Base-by-base conservation (phyloP, 2,329 filamentous ascomycete species). In the Aschersonia sp. region DNA sequence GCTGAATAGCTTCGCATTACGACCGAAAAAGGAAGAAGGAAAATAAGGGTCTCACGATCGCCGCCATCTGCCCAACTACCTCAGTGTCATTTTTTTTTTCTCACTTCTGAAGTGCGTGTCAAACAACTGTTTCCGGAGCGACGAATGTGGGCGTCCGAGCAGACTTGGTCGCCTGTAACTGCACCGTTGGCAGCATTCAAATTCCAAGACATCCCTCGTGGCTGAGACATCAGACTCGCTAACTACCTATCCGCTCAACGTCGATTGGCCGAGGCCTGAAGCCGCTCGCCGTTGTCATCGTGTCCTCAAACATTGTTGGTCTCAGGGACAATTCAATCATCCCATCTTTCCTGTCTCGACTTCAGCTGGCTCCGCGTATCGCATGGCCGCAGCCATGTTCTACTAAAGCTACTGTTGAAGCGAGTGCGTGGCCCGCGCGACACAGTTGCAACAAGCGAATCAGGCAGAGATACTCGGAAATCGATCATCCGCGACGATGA, bases 401-500 rank as follows among this genome's bases (percentile, higher is more conserved):
- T 49, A n/a, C 22, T 47, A 40, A 40, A 40, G 30, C 22, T 40
- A 39, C 29, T 40, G 44, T 35, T 12, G 12, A 5, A 14, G 10
- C 40, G 14, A 41, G 11, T 41, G 40, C 9, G 9, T 41, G 9
- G n/a, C 14, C n/a, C 29, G 30, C 10, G 22, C 45, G 32, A 35
- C 29, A 46, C n/a, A 40, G 39, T 8, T 37, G 42, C 45, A 22
- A 47, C 14, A 44, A 40, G 44, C 10, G 32, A 41, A 32, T 11
- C 31, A 41, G 41, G 37, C 47, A 32, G 5, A 35, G 22, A 12
- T 22, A n/a, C 29, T 11, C 8, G 14, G 7, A 14, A 12, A 37
- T 30, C 40, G 22, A 41, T 9, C n/a, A 43, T 30, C 9, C 14
- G 14, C 30, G 32, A 52, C 39, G 40, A 66, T 63, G 59, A 60